Conservation (phyloP, 495 filamentous ascomycete genomes). For the Entonaema liquescens region DNA sequence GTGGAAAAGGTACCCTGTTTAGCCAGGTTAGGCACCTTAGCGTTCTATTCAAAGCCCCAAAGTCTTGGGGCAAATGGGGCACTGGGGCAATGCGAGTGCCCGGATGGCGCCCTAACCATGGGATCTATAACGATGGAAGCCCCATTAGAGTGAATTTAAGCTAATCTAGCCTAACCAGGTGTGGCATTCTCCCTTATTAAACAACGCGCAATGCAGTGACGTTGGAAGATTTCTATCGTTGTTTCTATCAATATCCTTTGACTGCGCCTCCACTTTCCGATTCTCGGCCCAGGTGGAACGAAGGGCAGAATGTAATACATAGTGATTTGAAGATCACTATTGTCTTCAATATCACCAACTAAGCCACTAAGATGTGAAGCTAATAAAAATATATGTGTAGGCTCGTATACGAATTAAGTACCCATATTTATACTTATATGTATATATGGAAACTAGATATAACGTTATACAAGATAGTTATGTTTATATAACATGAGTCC, state of each 20-base stretch:
- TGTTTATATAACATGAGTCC: no score
- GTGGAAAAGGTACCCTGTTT: background rate
- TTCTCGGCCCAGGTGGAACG: slow-evolving; percentile 16
- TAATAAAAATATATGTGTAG: background rate
- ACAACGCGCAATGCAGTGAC: slow-evolving; percentile 28
- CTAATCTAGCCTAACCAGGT: background rate
- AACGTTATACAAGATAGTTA: no score
- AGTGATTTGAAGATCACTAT: background rate
- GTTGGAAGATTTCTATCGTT: background rate
- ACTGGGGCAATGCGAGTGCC: background rate
- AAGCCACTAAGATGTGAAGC: background rate
- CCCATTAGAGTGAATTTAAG: background rate
- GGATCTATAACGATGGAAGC: background rate
- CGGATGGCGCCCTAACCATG: background rate
- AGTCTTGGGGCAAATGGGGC: slow-evolving; percentile 10
- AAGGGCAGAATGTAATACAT: slow-evolving; percentile 8
- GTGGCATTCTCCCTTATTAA: background rate
- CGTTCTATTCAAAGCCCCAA: slow-evolving; percentile 3
- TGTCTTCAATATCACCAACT: background rate
- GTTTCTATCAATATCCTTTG: slow-evolving; percentile 7
- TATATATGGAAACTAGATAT: background rate
- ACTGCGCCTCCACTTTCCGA: slow-evolving; percentile 26
- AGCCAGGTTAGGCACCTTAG: background rate
- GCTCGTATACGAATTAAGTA: background rate
- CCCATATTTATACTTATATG: background rate